A percentile compares a stretch with the other conserved stretches of the same genome.
phyloP scores from a whole-genome alignment of 1,139 yeast genomes.

The Candida dubliniensis region DNA sequence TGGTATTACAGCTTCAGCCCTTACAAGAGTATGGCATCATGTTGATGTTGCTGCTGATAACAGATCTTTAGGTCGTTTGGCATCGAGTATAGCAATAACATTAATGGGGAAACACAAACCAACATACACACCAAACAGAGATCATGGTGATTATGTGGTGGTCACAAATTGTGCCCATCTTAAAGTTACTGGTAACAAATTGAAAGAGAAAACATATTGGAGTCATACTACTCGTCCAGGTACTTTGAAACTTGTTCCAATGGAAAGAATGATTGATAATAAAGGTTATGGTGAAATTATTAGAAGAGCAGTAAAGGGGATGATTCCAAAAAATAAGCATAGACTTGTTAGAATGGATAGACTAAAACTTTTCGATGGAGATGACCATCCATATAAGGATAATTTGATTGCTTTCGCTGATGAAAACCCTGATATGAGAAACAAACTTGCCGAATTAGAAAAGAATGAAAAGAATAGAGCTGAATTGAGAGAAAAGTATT shows the following conservation, averaged over 20 bases:
- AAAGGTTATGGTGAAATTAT: constrained; percentile 85
- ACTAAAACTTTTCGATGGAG: constrained; percentile 83
- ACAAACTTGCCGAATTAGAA: constrained; percentile 41
- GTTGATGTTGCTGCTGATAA: constrained; percentile 83
- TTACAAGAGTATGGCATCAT: constrained; percentile 93
- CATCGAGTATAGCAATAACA: constrained; percentile 81
- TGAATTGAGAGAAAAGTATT: constrained; percentile 38
- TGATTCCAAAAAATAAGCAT: constrained; percentile 90
- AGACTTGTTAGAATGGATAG: constrained; percentile 80
- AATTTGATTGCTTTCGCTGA: constrained; percentile 87
- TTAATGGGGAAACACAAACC: constrained; percentile 98
- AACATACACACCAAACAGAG: constrained; percentile 67
- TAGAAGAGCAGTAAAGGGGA: constrained; percentile 85
- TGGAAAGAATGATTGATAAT: constrained; percentile 74
- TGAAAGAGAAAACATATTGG: constrained; percentile 85
- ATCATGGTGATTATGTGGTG: constrained; percentile 95
- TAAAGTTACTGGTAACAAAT: constrained; percentile 79
- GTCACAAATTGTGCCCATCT: constrained; percentile 88
- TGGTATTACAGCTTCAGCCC: constrained; percentile 67
- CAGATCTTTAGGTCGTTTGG: constrained; percentile 89
- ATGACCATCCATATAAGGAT: constrained; percentile 80
- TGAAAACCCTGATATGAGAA: constrained; percentile 57
- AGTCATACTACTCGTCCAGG: constrained; percentile 92
- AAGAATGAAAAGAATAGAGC: constrained; percentile 34
- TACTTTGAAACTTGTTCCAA: constrained; percentile 75